phyloP scores from a whole-genome alignment of 1,139 yeast genomes.

The Zhuliangozyma blackwelliae region DNA sequence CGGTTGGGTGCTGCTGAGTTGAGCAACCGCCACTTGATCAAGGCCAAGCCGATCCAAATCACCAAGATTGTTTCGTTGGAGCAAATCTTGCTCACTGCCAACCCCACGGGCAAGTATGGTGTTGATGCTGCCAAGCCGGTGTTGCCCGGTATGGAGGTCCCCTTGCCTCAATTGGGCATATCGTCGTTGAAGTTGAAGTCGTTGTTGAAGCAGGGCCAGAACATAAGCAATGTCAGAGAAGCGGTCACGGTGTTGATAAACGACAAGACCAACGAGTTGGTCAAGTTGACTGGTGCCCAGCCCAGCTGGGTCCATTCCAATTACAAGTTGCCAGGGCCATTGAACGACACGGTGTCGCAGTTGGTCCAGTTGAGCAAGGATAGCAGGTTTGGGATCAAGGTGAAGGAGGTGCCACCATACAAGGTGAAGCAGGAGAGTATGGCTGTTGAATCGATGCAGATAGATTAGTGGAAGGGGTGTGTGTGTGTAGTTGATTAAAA shows the following conservation, averaged over 20 bases:
- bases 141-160: slow-evolving; percentile 69
- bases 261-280: slow-evolving; percentile 40
- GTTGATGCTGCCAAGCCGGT: slow-evolving; percentile 62
- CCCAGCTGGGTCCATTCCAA: slow-evolving; percentile 89
- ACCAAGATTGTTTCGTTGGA: slow-evolving; percentile 71
- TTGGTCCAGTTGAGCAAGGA: slow-evolving; percentile 59
- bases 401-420: slow-evolving; percentile 60
- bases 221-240: slow-evolving; percentile 67
- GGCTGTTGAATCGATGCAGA: slow-evolving; percentile 31
- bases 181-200: slow-evolving; percentile 62
- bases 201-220: slow-evolving; percentile 50
- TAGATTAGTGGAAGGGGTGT: slow-evolving; percentile 20
- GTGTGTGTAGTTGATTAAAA: background rate
- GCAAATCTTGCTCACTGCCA: slow-evolving; percentile 54
- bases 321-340: slow-evolving; percentile 46
- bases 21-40: slow-evolving; percentile 73
- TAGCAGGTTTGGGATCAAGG: slow-evolving; percentile 59
- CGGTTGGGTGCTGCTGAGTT: slow-evolving; percentile 82
- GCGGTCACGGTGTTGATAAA: slow-evolving; percentile 57
- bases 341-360: slow-evolving; percentile 47
- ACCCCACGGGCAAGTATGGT: slow-evolving; percentile 62
- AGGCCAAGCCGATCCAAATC: slow-evolving; percentile 66
- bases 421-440: slow-evolving; percentile 20
- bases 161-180: slow-evolving; percentile 67
- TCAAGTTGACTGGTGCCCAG: slow-evolving; percentile 73